These are phyloP conservation scores for Lenwebbia sp. DNA, from an alignment of 345 rosid genomes.

Conservation along the genomic window DNA sequence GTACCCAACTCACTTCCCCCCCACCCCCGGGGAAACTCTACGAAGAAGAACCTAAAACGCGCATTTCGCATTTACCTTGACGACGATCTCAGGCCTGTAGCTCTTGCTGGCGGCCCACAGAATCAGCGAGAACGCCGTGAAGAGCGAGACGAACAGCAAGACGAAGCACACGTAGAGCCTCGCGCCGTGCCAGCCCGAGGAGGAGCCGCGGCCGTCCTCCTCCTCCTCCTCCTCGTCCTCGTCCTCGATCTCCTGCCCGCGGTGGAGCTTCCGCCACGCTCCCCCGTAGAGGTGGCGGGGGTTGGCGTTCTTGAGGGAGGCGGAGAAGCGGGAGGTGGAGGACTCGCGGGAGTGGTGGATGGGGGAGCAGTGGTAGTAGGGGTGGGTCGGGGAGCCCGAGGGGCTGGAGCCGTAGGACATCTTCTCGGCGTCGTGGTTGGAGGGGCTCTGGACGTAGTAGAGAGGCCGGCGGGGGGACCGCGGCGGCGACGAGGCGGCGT, in stretches of 20 bases:
- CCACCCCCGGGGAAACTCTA: background rate
- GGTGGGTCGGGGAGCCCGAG: conserved; percentile 43
- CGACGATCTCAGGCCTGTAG: conserved; percentile 56
- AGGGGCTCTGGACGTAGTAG: conserved; percentile 94
- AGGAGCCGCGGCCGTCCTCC: conserved; percentile 6
- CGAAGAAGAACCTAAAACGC: background rate
- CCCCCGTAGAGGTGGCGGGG: conserved; percentile 4
- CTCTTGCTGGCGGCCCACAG: conserved; percentile 80
- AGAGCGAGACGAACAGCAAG: conserved; percentile 44
- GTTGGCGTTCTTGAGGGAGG: conserved; percentile 53
- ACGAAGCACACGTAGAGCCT: conserved; percentile 49
- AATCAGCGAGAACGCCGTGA: conserved; percentile 56
- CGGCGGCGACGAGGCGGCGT: conserved; percentile 52
- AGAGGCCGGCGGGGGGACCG: conserved; percentile 59
- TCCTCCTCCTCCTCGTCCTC: conserved; percentile 12
- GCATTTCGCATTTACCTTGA: conserved; percentile 33
- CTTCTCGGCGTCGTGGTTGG: conserved; percentile 89
- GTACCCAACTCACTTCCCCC: background rate
- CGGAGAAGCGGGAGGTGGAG: conserved; percentile 82
- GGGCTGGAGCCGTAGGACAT: conserved; percentile 95
- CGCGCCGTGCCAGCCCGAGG: conserved; percentile 12
- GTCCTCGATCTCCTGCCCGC: conserved; percentile 14
- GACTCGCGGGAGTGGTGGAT: conserved; percentile 96
- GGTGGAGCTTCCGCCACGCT: conserved; percentile 46
- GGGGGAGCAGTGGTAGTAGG: conserved; percentile 82